These are phyloP conservation scores for Saccharomyces hybrid DNA, from an alignment of 1,139 yeast genomes.

Conservation along the genomic window DNA sequence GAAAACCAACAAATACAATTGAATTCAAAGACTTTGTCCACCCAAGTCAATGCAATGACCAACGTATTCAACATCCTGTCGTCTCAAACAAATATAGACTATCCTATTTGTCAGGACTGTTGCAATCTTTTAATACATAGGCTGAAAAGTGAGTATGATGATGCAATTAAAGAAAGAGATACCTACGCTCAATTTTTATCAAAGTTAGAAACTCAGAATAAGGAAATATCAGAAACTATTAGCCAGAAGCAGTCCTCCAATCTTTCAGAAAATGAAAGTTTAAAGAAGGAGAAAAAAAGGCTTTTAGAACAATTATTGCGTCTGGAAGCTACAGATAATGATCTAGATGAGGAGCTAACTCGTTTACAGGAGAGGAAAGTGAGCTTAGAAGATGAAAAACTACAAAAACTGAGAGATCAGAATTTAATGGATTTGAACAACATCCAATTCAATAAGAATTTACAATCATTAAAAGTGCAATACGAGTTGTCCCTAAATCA, in stretches of 20 bases:
- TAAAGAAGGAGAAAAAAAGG: constrained; percentile 34
- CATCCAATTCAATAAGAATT: constrained; percentile 41
- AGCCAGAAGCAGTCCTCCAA: constrained; percentile 6
- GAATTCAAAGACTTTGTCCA: constrained; percentile 33
- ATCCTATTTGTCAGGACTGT: constrained; percentile 90
- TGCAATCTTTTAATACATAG: constrained; percentile 60
- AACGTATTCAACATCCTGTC: constrained; percentile 60
- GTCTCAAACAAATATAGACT: constrained; percentile 70
- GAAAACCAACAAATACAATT: constrained; percentile 4
- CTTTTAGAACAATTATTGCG: constrained; percentile 30
- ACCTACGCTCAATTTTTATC: constrained; percentile 65
- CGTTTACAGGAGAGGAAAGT: constrained; percentile 30
- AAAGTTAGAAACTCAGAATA: constrained; percentile 53
- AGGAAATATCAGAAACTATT: constrained; percentile 32
- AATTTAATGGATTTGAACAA: constrained; percentile 50
- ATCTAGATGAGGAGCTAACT: constrained; percentile 33
- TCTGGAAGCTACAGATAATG: constrained; percentile 35
- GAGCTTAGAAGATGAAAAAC: constrained; percentile 34
- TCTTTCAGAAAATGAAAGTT: constrained; percentile 32
- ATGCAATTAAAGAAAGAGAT: constrained; percentile 70
- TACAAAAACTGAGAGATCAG: constrained; percentile 39
- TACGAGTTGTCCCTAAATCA: constrained; percentile 56
- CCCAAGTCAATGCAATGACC: constrained; percentile 43
- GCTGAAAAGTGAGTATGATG: constrained; percentile 64
- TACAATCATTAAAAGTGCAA: constrained; percentile 54